These are phyloP conservation scores for Aspergillus chevalieri DNA, from an alignment of 2,329 filamentous ascomycete species.

Conservation along the genomic window DNA sequence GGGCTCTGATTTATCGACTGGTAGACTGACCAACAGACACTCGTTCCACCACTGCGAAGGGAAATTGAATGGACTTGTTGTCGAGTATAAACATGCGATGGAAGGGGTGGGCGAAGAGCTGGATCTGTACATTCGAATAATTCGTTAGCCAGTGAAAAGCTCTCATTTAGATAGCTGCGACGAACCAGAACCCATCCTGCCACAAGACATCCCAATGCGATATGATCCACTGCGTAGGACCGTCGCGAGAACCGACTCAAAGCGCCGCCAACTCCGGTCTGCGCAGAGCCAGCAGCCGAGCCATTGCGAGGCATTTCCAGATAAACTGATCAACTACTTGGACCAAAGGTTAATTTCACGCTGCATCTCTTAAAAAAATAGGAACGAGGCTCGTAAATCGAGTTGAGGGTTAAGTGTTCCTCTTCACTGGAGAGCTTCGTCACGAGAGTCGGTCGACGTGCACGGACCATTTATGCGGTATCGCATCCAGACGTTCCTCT, in stretches of 20 bases:
- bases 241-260: slow-evolving; percentile 54
- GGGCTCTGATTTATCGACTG: background rate
- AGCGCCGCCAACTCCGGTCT: slow-evolving; percentile 40
- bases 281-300: slow-evolving; percentile 17
- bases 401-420: background rate
- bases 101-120: slow-evolving; percentile 72
- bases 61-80: slow-evolving; percentile 77
- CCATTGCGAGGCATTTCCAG: slow-evolving; percentile 24
- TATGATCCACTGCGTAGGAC: slow-evolving; percentile 83
- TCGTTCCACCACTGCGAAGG: slow-evolving; percentile 75
- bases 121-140: slow-evolving; percentile 43
- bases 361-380: background rate
- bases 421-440: background rate
- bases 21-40: slow-evolving; percentile 63
- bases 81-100: slow-evolving; percentile 91
- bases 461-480: slow-evolving; percentile 12
- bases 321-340: background rate
- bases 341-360: background rate
- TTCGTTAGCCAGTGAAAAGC: background rate
- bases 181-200: slow-evolving; percentile 48
- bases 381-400: background rate
- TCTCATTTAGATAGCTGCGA: slow-evolving; percentile 2
- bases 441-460: slow-evolving; percentile 1
- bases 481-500: slow-evolving; percentile 3
- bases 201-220: slow-evolving; percentile 68